Conservation (phyloP, 345 rosid species). For the Pistacia vera region DNA sequence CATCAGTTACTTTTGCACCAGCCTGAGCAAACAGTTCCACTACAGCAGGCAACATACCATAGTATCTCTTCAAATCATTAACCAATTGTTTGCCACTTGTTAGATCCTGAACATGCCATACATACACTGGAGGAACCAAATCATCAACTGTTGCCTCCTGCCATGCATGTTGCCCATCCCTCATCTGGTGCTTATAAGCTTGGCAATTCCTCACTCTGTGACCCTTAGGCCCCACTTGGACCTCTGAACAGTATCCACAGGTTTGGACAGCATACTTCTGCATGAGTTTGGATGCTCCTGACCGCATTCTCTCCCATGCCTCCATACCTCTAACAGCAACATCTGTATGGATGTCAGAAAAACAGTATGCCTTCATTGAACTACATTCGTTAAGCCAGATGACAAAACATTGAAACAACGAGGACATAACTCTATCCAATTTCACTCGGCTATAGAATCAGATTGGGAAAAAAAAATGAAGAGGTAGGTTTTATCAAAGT, state of each 20-base stretch:
- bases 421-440: too few species aligned
- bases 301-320: constrained; percentile 44
- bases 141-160: constrained; percentile 55
- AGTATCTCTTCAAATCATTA: constrained; percentile 47
- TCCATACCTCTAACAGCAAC: constrained; percentile 40
- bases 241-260: constrained; percentile 55
- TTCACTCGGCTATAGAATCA: neutral
- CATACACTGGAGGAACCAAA: constrained; percentile 46
- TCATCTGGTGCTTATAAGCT: constrained; percentile 60
- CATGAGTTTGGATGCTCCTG: constrained; percentile 12
- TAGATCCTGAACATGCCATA: constrained; percentile 43
- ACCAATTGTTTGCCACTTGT: constrained; percentile 30
- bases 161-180: constrained; percentile 69
- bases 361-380: neutral
- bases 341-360: constrained; percentile 16
- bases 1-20: constrained; percentile 39
- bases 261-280: constrained; percentile 48
- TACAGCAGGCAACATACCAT: constrained; percentile 50
- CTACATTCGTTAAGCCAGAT: neutral
- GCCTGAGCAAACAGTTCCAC: constrained; percentile 56
- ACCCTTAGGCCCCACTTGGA: constrained; percentile 56
- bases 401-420: too few species aligned
- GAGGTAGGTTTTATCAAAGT: too few species aligned
- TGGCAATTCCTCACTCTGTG: constrained; percentile 53
- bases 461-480: neutral